phyloP scores from a whole-genome alignment of 306 rosid genomes.

The Cicer bijugum region DNA sequence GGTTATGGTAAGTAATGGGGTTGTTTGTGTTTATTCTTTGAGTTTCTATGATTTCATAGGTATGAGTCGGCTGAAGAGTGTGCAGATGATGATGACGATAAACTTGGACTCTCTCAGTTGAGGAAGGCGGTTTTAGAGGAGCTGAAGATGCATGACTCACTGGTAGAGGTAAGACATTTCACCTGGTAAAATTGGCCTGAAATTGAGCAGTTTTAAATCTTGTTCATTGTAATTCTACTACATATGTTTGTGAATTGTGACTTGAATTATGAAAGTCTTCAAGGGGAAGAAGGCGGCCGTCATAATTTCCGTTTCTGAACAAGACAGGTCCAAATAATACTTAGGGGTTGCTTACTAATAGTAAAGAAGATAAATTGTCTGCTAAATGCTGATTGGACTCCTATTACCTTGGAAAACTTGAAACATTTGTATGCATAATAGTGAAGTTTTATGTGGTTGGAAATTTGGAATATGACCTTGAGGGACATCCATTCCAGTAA shows the following conservation, averaged over 20 bases:
- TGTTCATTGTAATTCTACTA: neutral
- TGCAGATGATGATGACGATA: constrained; percentile 97
- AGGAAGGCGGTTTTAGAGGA: constrained; percentile 54
- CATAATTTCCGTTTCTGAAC: constrained; percentile 28
- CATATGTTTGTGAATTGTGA: constrained; percentile 7
- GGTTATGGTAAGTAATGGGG: constrained; percentile 8
- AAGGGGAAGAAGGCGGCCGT: neutral
- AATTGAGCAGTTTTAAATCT: neutral
- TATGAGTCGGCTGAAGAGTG: constrained; percentile 75
- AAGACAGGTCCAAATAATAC: neutral
- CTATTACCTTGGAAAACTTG: constrained; percentile 20
- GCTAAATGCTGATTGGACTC: constrained; percentile 36
- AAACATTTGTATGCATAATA: constrained; percentile 16
- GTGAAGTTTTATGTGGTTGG: constrained; percentile 31
- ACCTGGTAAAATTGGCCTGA: neutral
- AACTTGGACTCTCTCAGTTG: constrained; percentile 54
- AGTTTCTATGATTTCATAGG: constrained; percentile 44
- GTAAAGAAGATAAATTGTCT: constrained; percentile 36
- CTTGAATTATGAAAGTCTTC: constrained; percentile 22
- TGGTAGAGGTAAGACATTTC: constrained; percentile 64
- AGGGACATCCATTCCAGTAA: constrained; percentile 22
- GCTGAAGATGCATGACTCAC: constrained; percentile 68
- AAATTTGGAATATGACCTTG: constrained; percentile 22
- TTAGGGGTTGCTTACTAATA: constrained; percentile 18
- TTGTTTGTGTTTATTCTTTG: constrained; percentile 29